phyloP scores from a whole-genome alignment of 306 rosid species.

The Boehmeria nivea region DNA sequence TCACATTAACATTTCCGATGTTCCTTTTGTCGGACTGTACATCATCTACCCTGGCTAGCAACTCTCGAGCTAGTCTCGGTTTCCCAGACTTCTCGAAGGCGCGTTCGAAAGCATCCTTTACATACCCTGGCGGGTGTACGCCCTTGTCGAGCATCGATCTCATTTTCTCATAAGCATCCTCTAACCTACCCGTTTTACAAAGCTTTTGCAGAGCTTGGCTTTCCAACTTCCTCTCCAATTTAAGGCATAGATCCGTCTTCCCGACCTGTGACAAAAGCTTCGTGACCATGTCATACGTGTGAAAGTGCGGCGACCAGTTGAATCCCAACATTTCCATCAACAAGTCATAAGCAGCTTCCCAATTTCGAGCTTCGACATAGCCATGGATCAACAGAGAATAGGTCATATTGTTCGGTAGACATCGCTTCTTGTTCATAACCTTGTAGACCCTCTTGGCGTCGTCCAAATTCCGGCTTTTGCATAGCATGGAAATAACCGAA shows the following conservation, averaged over 20 bases:
- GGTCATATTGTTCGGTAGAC: conserved; percentile 53
- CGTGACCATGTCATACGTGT: conserved; percentile 40
- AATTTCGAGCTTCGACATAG: conserved; percentile 40
- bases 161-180: conserved; percentile 53
- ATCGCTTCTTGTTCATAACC: conserved; percentile 57
- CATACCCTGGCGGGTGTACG: conserved; percentile 42
- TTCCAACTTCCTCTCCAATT: conserved; percentile 52
- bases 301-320: conserved; percentile 48
- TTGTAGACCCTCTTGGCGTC: conserved; percentile 47
- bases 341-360: conserved; percentile 45
- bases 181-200: conserved; percentile 43
- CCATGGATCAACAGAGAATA: conserved; percentile 58
- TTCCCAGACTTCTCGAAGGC: conserved; percentile 49
- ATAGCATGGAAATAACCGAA: conserved; percentile 50
- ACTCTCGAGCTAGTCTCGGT: conserved; percentile 38
- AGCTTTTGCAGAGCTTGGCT: conserved; percentile 52
- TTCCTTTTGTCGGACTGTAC: conserved; percentile 4
- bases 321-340: conserved; percentile 56
- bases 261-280: conserved; percentile 49
- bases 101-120: conserved; percentile 45
- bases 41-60: conserved; percentile 33
- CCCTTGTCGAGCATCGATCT: conserved; percentile 52
- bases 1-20: background rate
- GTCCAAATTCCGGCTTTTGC: conserved; percentile 52
- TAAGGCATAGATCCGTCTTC: conserved; percentile 35